Evolutionary conservation across 495 filamentous ascomycete genomes (phyloP).

Genomic region (Penicillium daleae): DNA sequence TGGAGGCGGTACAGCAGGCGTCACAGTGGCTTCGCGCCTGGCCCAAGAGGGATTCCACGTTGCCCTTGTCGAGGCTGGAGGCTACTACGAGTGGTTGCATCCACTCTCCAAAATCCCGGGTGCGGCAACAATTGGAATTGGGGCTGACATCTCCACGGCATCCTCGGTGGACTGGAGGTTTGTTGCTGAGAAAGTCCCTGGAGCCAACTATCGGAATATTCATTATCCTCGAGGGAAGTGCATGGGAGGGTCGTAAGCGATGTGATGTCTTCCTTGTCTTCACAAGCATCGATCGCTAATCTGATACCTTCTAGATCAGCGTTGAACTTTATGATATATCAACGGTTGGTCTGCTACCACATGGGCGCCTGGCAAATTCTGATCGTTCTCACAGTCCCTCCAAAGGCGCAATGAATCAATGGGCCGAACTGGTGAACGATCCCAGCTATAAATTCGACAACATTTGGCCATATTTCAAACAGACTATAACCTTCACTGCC

Average conservation of each 20-base stretch:
- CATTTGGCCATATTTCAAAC: constrained; percentile 46
- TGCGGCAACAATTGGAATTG: constrained; percentile 36
- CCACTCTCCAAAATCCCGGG: constrained; percentile 52
- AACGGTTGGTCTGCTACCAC: constrained; percentile 25
- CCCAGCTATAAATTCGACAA: constrained; percentile 47
- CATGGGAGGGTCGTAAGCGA: constrained; percentile 46
- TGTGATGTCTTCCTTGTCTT: constrained; percentile 8
- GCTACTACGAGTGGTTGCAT: constrained; percentile 54
- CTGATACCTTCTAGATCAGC: constrained; percentile 27
- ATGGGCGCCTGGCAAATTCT: neutral
- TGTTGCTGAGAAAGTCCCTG: constrained; percentile 34
- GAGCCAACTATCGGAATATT: constrained; percentile 40
- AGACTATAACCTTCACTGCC: constrained; percentile 38
- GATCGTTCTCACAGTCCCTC: constrained; percentile 34
- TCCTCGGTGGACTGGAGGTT: constrained; percentile 56
- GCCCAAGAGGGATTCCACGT: constrained; percentile 41
- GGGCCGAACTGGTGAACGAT: constrained; percentile 53
- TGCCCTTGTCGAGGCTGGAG: constrained; percentile 62
- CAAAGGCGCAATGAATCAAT: constrained; percentile 41
- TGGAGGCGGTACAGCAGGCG: constrained; percentile 56
- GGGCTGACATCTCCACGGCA: constrained; percentile 33
- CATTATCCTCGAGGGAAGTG: constrained; percentile 47
- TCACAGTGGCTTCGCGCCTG: constrained; percentile 50
- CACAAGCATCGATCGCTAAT: neutral
- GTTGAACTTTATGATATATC: constrained; percentile 43